Conservation (phyloP, 2,329 filamentous ascomycete species). For the Hypoxylon sp. region DNA sequence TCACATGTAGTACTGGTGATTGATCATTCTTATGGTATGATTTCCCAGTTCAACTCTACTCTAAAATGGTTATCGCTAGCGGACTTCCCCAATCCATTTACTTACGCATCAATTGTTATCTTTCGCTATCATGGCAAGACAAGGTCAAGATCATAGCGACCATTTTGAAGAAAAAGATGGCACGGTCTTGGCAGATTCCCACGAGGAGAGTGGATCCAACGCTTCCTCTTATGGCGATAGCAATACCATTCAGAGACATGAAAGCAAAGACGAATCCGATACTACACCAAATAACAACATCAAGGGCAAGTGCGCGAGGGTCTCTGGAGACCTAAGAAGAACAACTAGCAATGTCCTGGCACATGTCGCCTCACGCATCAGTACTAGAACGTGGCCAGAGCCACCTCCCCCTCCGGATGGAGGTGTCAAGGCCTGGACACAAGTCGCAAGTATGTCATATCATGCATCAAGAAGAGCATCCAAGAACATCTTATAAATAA, state of each 20-base stretch:
- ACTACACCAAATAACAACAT: conserved; percentile 2
- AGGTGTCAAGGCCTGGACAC: conserved; percentile 48
- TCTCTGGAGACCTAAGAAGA: conserved; percentile 47
- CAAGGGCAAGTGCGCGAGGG: conserved; percentile 32
- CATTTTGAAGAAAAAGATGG: conserved; percentile 44
- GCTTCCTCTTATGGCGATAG: conserved; percentile 33
- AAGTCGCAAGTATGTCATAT: conserved; percentile 41
- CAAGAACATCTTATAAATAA: neutral
- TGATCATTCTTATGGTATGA: conserved; percentile 30
- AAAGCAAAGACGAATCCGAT: conserved; percentile 19
- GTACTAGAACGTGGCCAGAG: conserved; percentile 51
- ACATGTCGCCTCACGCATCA: conserved; percentile 51
- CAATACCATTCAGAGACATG: conserved; percentile 26
- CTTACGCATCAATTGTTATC: conserved; percentile 22
- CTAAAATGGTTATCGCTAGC: conserved; percentile 11
- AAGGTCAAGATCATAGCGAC: conserved; percentile 37
- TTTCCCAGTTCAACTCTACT: conserved; percentile 7
- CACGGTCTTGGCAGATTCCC: conserved; percentile 27
- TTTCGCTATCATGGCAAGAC: conserved; percentile 35
- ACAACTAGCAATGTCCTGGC: conserved; percentile 52
- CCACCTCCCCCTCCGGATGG: conserved; percentile 54
- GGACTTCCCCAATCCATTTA: conserved; percentile 1
- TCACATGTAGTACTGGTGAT: conserved; percentile 27
- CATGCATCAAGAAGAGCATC: neutral
- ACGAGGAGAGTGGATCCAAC: conserved; percentile 43